Base-by-base conservation (phyloP, 2,329 filamentous ascomycete species). In the Akanthomyces muscarius region DNA sequence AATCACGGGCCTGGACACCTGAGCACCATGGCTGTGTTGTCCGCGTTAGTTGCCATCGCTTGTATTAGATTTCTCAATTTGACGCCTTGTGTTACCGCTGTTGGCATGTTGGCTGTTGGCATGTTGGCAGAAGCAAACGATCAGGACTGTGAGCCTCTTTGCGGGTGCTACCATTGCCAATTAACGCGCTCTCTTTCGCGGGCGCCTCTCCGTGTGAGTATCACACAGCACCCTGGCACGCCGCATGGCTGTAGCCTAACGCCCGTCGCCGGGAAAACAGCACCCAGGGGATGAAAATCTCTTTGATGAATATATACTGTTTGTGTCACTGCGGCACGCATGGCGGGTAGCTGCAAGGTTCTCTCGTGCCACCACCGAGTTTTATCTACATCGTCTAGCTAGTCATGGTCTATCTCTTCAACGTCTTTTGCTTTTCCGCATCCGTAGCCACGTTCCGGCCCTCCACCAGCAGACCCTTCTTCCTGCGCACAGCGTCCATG, bases 391-490 rank as follows among this genome's bases (percentile, higher is more conserved):
- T 16, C n/a, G 30, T 41, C 52, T 23, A 28, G 8, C 18, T 21
- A 41, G 18, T 25, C 33, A 16, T 23, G 7, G 8, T 61, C 66
- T 76, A 88, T 72, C 86, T 76, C 78, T 88, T 89, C 70, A 88
- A 67, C 6, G 85, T 88, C 80, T 87, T 88, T 74, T 88, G 94
- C 85, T 99, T 99, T 85, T 97, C 93, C 1, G 92, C 95, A 80
- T 95, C 91, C 65, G 87, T 89, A 47, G 92, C 89, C 68, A 91
- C 84, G 69, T 89, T 83, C 68, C 89, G 85, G 1, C 90, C 90
- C 78, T 89, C 87, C 3, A 99, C 89, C 69, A 96, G 77, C 76
- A 99, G 72, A 0, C 95, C 95, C 85, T 99, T 99, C 75, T 92
- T 83, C 73, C 82, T 83, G 71, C 95, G 82, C 47, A 99, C 94